A percentile compares a stretch with the other conserved stretches of the same genome.
Conservation (phyloP, 2,329 filamentous ascomycete species). For the Teratosphaeriaceae sp. region DNA sequence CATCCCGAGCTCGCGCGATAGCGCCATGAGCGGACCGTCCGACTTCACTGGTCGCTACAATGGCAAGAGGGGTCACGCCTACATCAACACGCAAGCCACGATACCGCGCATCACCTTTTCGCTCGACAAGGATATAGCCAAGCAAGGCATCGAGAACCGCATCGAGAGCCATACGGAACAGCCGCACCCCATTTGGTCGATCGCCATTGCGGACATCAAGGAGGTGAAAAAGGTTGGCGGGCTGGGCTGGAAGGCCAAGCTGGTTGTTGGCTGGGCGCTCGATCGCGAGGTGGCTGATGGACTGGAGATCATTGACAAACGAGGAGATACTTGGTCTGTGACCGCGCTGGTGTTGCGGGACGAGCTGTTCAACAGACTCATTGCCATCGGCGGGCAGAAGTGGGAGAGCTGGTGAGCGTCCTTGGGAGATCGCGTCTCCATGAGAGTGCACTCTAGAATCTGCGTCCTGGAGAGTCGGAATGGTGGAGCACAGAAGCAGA, state of each 20-base stretch:
- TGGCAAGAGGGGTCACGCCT: slow-evolving; percentile 65
- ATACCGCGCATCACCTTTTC: slow-evolving; percentile 63
- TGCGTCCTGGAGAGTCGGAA: too few relatives aligned
- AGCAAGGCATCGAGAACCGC: slow-evolving; percentile 34
- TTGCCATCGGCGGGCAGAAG: slow-evolving; percentile 73
- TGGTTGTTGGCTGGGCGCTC: slow-evolving; percentile 74
- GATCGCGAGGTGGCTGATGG: slow-evolving; percentile 69
- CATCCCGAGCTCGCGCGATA: slow-evolving; percentile 45
- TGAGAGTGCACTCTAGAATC: too few relatives aligned
- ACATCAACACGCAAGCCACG: slow-evolving; percentile 60
- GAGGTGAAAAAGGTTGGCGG: slow-evolving; percentile 77
- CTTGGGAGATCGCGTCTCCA: too few relatives aligned
- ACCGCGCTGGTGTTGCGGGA: slow-evolving; percentile 68
- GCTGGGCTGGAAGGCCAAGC: slow-evolving; percentile 76
- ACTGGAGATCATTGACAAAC: slow-evolving; percentile 56
- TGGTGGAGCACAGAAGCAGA: too few relatives aligned
- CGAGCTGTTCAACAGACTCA: slow-evolving; percentile 71
- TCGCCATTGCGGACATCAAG: slow-evolving; percentile 62
- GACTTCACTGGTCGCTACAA: slow-evolving; percentile 68
- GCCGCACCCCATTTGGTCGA: slow-evolving; percentile 57
- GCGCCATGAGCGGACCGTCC: slow-evolving; percentile 55
- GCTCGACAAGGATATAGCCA: slow-evolving; percentile 43
- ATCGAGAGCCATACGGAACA: slow-evolving; percentile 49
- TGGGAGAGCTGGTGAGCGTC: slow-evolving; percentile 64
- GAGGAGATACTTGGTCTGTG: slow-evolving; percentile 51